Evolutionary conservation across 169 alveolate species (phyloP), one percentile per base, ranked within the genome.

Genomic region (Plasmodium vinckei): DNA sequence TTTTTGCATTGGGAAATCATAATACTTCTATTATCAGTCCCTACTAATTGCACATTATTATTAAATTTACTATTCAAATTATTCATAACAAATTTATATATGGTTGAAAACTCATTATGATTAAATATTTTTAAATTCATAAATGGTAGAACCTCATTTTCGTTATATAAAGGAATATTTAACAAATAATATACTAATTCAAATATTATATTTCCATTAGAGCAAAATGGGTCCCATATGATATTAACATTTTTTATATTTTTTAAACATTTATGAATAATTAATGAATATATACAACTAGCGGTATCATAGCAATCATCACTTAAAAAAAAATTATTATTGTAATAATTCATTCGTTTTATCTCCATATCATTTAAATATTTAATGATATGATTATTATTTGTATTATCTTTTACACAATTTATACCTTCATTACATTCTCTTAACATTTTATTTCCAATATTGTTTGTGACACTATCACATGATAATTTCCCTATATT

Each of bases 201-300:
- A 57, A 79, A 79, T 15, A 79, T 79, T 39, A 79, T 59, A 60
- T 61, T 79, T 9, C 89, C 89, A 67, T 51, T 65, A 33, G 75
- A 33, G 47, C 89, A 79, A 71, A 79, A 79, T 21, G 89, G 89
- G 27, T 79, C 89, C 89, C 89, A 79, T 53, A 79, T 64, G 9
- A 79, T 46, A 19, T 79, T 79, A 39, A 79, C 59, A 5, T 61
- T 56, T 47, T 65, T 79, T 59, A 23, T 68, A 67, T 79, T 79
- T 44, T 47, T 65, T 67, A 79, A 23, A 61, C 89, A 79, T 65
- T 79, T 79, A 9, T 64, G 69, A 27, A 79, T 44, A 4, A 71
- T 47, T 65, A 79, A 39, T 7, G 89, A 49, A 54, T 79, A 79
- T 65, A 65, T 54, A 61, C 89, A 79, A 70, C 82, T 67, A 65